Evolutionary conservation across 1,139 yeast genomes (phyloP).

Genomic region (Geotrichum citri-aurantii): DNA sequence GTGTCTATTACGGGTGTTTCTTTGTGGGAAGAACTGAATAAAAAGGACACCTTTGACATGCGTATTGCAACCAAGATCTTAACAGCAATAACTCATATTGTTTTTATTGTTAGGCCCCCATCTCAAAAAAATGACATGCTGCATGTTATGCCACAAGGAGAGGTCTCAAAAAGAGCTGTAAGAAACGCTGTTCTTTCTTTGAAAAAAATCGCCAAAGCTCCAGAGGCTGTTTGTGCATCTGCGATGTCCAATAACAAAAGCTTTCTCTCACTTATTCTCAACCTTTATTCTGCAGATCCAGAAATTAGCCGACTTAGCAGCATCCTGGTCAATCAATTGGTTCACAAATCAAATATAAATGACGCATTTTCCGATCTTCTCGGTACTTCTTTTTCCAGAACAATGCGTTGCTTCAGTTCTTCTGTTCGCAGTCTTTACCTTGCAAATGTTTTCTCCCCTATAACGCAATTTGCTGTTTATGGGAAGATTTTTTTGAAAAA

Average conservation of each 20-base stretch:
- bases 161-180: background rate
- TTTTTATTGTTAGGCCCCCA: background rate
- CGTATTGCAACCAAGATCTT: background rate
- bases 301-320: background rate
- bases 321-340: background rate
- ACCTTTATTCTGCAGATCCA: conserved; percentile 6
- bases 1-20: background rate
- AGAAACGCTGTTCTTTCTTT: background rate
- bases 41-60: background rate
- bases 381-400: background rate
- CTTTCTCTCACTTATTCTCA: background rate
- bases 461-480: background rate
- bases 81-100: background rate
- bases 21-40: background rate
- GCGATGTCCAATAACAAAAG: background rate
- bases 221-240: background rate
- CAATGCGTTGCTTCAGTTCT: background rate
- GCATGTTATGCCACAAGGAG: background rate
- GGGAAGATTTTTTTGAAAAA: background rate
- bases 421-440: background rate
- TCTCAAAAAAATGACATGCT: background rate
- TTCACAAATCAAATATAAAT: background rate
- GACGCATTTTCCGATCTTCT: background rate
- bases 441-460: background rate
- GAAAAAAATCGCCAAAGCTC: background rate